Base-by-base conservation (phyloP, 257 asterid genomes). In the Jaltomata sinuosa region DNA sequence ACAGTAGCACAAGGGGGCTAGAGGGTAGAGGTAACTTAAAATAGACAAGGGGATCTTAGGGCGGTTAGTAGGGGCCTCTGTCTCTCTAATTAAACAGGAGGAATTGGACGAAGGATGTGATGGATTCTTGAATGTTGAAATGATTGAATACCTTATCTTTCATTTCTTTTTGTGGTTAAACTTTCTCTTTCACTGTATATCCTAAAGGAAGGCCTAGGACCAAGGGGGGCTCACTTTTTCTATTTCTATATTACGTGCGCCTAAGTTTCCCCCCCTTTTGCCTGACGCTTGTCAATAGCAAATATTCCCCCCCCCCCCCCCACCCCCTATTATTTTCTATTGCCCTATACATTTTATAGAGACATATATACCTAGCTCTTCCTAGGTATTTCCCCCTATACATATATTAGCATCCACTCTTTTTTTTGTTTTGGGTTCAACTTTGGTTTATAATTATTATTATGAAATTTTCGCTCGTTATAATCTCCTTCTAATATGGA, bases 41-140 rank as follows among this genome's bases (percentile, higher is more conserved):
- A 69, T 29, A 32, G 72, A 45, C 65, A 80, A 36, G 40, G 68
- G 72, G 61, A 32, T 81, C 62, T 21, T 65, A 52, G 88, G 88
- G 7, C 87, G 88, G 86, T 83, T 52, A 57, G 74, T 34, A 61
- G 84, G 80, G 83, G 65, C 19, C 84, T n/a, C 40, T n/a, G n/a
- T n/a, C n/a, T 8, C 1, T 64, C 6, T 36, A 36, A n/a, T n/a
- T 21, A 36, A 15, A 36, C 10, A 62, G 82, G n/a, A 76, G 81
- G 14, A 76, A 76, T 27, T 49, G 87, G 32, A 64, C 59, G 85
- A 87, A 27, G 64, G 88, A 88, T 83, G 90, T 85, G 87, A 88
- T 72, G 55, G 50, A 52, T 88, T 85, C 87, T 77, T 81, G 88
- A 83, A 79, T 50, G 27, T 79, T 10, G 45, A 16, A 59, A 69